Conservation (phyloP, 108 stramenopile species). For the Fragilaria crotonensis region DNA sequence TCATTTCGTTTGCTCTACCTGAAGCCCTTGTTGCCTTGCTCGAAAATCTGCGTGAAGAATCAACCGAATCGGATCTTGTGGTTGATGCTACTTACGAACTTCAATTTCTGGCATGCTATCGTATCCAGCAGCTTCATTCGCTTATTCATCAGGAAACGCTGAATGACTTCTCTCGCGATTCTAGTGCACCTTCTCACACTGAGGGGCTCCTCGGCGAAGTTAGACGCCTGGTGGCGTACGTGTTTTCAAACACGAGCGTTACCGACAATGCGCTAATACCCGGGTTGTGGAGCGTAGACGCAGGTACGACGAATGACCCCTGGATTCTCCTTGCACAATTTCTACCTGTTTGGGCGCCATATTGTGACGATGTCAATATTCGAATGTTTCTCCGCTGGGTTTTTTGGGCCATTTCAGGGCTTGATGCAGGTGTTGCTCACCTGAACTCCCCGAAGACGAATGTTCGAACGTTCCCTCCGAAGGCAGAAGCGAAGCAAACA, state of each 20-base stretch:
- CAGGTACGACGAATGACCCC: not conserved
- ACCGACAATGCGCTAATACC: not conserved
- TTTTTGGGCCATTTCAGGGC: constrained; percentile 4
- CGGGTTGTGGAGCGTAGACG: not conserved
- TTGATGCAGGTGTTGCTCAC: not conserved
- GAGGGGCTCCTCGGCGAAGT: constrained; percentile 11
- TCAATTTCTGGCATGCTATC: constrained; percentile 32
- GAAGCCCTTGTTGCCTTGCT: not conserved
- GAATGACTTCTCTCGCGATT: constrained; percentile 6
- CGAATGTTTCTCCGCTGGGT: constrained; percentile 19
- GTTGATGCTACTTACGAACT: constrained; percentile 8
- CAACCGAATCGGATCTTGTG: not conserved
- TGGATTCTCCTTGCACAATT: constrained; percentile 14
- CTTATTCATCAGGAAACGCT: constrained; percentile 25
- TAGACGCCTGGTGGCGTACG: not conserved
- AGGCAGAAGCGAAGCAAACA: not conserved
- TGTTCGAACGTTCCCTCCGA: not conserved
- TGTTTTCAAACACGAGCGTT: not conserved
- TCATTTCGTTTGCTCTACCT: not conserved
- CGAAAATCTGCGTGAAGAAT: not conserved
- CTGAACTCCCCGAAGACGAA: not conserved
- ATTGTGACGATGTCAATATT: constrained; percentile 20
- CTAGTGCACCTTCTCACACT: not conserved
- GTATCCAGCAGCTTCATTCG: constrained; percentile 32
- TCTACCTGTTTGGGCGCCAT: constrained; percentile 23